Base-by-base conservation (phyloP, 2,329 filamentous ascomycete species). In the Epichloe brachyelytri region DNA sequence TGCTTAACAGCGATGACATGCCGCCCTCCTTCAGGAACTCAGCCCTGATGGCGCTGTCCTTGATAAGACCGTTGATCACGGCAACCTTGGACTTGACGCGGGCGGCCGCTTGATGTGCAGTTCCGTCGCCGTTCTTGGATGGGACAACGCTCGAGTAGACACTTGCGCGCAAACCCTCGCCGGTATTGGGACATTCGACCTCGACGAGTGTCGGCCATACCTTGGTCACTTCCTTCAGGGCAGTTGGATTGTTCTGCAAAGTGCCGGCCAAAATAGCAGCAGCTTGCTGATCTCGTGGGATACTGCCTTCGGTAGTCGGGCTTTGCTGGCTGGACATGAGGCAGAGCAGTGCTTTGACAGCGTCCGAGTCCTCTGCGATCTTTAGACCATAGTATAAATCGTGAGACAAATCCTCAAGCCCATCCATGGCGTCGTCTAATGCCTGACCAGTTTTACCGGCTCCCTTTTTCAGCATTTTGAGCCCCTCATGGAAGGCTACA, bases 341-440 rank as follows among this genome's bases (percentile, higher is more conserved):
- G 59, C 79, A 82, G 53, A 83, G 66, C 2, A 85, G 71, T n/a
- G 72, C 65, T 55, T 71, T 72, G 49, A 82, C 57, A 2, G 75
- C 74, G 2, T 73, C 71, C 3, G 68, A 59, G 56, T 82, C 76
- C 60, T 80, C 76, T 20, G 75, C 71, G 52, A 85, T 74, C 62
- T 82, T 78, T 17, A 81, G 68, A 10, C 82, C 82, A 63, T 84
- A 86, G 68, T 83, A 85, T 55, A 85, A 79, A 63, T 85, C 82
- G 63, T 85, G 81, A 0, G 81, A 76, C 30, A 84, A 67, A 6
- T 85, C 81, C 54, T 77, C 71, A n/a, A 86, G 72, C 36, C 71
- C 71, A 36, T 77, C 72, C 7, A 86, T 70, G 0, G 77, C 76
- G 11, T 67, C 66, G 40, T 76, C 72, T 14, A 79, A 67, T 3